Evolutionary conservation across 331 rosid genomes (phyloP), one percentile per base, ranked within the genome.

Genomic region (Saraca asoca): DNA sequence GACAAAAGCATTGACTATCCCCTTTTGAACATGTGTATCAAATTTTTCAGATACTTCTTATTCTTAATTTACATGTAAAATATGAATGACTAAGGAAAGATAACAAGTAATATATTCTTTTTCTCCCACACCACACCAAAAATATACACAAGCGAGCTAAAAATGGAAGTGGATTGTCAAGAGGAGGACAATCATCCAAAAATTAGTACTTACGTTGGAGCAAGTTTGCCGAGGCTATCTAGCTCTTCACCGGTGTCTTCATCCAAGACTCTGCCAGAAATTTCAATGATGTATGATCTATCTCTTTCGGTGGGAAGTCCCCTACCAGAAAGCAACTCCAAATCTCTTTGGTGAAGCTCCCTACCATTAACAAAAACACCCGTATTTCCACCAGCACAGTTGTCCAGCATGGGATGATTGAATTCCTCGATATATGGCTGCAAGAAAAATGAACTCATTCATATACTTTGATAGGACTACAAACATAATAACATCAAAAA

Each of bases 381-480:
- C 0, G 92, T 94, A 68, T 81, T 81, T 64, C 99, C 99, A 18
- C 77, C 92, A 5, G 95, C 84, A 77, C 97, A 94, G 19, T 85
- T 83, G 51, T 88, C 91, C 9, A 92, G 89, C 79, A 94, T 68
- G 24, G 95, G 95, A 73, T 85, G 66, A 58, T 83, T 85, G 73
- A 94, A 88, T 73, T 90, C 97, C 72, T 94, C 97, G 2, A 94
- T 88, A 65, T 78, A 83, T 39, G 99, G 92, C 99, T 94, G 95
- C 95, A 85, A 72, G 49, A 75, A 55, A 77, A 72, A 69, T 37
- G 34, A 51, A 41, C 62, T 5, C 20, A 19, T 62, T 76, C 66
- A 68, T 58, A 56, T 64, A 66, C 39, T 61, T 29, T 35, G 33
- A 61, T 57, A 35, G 45, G 44, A 55, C 34, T 19, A 70, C 48